Evolutionary conservation across 2,329 filamentous ascomycete species (phyloP).

Genomic region (Akanthomyces muscarius): DNA sequence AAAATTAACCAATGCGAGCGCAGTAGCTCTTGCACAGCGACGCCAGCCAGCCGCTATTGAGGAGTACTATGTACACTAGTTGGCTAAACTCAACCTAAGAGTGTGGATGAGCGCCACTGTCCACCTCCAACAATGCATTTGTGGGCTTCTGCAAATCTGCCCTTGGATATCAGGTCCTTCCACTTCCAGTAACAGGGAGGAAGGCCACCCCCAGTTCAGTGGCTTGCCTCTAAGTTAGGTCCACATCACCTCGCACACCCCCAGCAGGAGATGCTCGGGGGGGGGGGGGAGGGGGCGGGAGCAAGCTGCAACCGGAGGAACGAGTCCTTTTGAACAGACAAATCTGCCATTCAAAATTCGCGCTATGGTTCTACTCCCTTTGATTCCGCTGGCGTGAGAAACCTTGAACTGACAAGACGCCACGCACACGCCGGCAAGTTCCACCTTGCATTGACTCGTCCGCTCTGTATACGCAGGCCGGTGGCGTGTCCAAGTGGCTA

Average conservation of each 20-base stretch:
- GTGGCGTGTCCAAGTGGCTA: not conserved
- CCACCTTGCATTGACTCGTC: not conserved
- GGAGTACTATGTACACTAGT: not conserved
- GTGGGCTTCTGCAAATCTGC: not conserved
- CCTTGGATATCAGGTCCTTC: not conserved
- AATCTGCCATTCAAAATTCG: not conserved
- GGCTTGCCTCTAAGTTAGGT: slow-evolving; percentile 1
- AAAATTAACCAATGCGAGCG: not conserved
- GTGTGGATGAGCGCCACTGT: slow-evolving; percentile 1
- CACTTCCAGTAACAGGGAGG: not conserved
- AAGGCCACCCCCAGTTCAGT: not conserved
- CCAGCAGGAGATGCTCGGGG: not conserved
- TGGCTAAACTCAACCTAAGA: not conserved
- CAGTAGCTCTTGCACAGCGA: not conserved
- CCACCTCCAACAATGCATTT: not conserved
- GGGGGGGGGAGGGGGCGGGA: not conserved
- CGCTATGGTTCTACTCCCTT: not conserved
- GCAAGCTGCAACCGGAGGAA: not conserved
- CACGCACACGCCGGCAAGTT: not conserved
- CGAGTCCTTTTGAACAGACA: not conserved
- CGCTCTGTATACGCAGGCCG: not conserved
- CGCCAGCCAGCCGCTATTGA: not conserved
- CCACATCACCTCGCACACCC: slow-evolving; percentile 6
- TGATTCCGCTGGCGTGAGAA: not conserved
- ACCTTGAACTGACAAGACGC: not conserved